Evolutionary conservation across 2,329 filamentous ascomycete species (phyloP).

Genomic region (Hypoxylon sp.): DNA sequence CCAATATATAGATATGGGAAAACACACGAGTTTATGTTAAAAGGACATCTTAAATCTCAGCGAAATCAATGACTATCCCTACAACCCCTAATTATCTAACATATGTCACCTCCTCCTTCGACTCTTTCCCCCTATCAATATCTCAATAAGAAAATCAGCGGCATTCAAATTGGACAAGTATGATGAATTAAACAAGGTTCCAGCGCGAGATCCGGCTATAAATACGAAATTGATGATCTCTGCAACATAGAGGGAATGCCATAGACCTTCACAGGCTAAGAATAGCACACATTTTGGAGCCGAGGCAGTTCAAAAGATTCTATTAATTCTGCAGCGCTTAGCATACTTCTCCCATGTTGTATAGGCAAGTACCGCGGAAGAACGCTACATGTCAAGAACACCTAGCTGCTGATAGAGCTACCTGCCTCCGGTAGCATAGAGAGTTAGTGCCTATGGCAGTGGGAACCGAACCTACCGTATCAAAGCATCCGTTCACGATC

Average conservation of each 20-base stretch:
- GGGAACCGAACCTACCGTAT: neutral
- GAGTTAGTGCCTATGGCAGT: neutral
- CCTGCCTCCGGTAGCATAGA: neutral
- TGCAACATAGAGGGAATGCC: neutral
- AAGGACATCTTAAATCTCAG: too few relatives aligned
- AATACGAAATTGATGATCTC: neutral
- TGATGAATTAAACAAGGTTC: neutral
- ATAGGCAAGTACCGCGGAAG: too few relatives aligned
- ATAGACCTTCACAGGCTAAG: slow-evolving; percentile 1
- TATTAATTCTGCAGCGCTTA: neutral
- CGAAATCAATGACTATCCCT: too few relatives aligned
- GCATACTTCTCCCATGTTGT: slow-evolving; percentile 8
- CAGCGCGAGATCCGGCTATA: neutral
- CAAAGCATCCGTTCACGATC: too few relatives aligned
- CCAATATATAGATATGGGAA: neutral
- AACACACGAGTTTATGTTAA: too few relatives aligned
- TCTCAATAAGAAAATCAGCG: neutral
- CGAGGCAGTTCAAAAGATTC: slow-evolving; percentile 1
- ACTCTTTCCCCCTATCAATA: neutral
- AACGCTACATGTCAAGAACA: neutral
- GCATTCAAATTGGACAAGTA: neutral
- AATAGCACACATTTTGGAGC: slow-evolving; percentile 11
- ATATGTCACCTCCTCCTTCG: neutral
- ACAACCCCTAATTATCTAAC: neutral
- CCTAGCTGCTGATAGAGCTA: slow-evolving; percentile 10